Evolutionary conservation across 2,329 filamentous ascomycete genomes (phyloP).

Genomic region (Balansia obtecta): DNA sequence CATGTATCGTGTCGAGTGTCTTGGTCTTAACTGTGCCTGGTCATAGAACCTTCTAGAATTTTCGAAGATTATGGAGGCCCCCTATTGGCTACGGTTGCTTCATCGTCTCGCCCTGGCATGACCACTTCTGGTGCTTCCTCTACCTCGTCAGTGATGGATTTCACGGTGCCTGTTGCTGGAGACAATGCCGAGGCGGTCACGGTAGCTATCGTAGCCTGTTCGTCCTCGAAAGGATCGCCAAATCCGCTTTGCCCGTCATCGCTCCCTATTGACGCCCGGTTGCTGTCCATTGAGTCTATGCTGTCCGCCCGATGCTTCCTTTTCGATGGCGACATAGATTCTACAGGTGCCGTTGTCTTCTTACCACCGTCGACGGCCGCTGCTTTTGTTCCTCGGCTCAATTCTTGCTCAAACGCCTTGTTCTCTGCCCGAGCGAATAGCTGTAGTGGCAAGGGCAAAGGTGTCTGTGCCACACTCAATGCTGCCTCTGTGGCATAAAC

Average conservation of each 20-base stretch:
- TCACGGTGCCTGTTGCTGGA: conserved; percentile 6
- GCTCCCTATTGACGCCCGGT: conserved; percentile 30
- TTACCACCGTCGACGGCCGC: conserved; percentile 10
- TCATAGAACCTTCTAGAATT: conserved; percentile 21
- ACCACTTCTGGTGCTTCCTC: neutral
- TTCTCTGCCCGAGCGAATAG: conserved; percentile 40
- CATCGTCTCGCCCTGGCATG: conserved; percentile 6
- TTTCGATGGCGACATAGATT: conserved; percentile 32
- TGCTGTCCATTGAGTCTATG: conserved; percentile 33
- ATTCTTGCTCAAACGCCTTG: conserved; percentile 36
- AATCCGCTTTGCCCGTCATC: conserved; percentile 20
- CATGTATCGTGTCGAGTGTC: neutral
- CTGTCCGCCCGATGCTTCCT: conserved; percentile 34
- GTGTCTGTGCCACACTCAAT: conserved; percentile 20
- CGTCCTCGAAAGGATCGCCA: conserved; percentile 19
- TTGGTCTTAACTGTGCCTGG: neutral
- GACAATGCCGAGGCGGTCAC: conserved; percentile 1
- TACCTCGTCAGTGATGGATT: too few relatives aligned
- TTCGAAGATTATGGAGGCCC: conserved; percentile 10
- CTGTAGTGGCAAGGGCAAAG: conserved; percentile 27
- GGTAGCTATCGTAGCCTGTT: conserved; percentile 8
- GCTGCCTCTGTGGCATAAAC: conserved; percentile 43
- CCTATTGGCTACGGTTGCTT: neutral
- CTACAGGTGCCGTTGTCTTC: conserved; percentile 13
- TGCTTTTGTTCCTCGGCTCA: conserved; percentile 25